Conservation (phyloP, 805 yeast species). For the Cyberlindnera americana region DNA sequence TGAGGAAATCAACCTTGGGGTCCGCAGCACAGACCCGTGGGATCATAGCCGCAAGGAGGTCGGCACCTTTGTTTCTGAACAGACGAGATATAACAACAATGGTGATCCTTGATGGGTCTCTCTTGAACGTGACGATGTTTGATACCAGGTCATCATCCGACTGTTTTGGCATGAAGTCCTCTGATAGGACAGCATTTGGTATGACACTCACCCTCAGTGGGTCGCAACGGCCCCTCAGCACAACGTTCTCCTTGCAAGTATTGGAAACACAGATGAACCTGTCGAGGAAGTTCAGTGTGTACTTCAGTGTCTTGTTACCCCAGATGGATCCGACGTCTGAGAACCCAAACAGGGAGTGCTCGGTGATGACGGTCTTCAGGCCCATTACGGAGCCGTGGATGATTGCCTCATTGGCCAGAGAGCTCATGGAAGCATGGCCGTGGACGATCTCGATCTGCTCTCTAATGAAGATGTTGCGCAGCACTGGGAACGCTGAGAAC, state of each 20-base stretch:
- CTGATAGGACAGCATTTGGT: slow-evolving; percentile 91
- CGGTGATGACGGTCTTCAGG: slow-evolving; percentile 85
- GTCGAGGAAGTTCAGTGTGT: slow-evolving; percentile 81
- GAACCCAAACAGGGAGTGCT: slow-evolving; percentile 94
- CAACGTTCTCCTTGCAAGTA: slow-evolving; percentile 95
- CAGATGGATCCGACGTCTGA: slow-evolving; percentile 78
- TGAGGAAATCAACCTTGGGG: slow-evolving; percentile 66
- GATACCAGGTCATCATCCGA: slow-evolving; percentile 1
- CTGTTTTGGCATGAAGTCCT: slow-evolving; percentile 63
- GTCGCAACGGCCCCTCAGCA: slow-evolving; percentile 76
- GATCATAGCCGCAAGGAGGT: slow-evolving; percentile 74
- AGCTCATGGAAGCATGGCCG: slow-evolving; percentile 89
- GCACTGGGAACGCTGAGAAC: slow-evolving; percentile 79
- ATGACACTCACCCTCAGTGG: slow-evolving; percentile 82
- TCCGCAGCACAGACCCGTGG: slow-evolving; percentile 73
- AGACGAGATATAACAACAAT: slow-evolving; percentile 88
- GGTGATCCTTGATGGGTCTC: slow-evolving; percentile 47
- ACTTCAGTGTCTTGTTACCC: slow-evolving; percentile 82
- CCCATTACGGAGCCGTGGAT: slow-evolving; percentile 95
- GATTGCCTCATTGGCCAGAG: slow-evolving; percentile 84
- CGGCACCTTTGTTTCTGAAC: slow-evolving; percentile 97
- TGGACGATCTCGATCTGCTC: slow-evolving; percentile 88
- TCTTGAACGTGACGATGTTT: slow-evolving; percentile 10
- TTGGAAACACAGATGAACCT: slow-evolving; percentile 96
- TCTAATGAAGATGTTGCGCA: slow-evolving; percentile 80